Percentiles rank a stretch among this genome's conserved stretches.
Conservation (phyloP, 768 basidiomycete genomes). For the Russula sp. region DNA sequence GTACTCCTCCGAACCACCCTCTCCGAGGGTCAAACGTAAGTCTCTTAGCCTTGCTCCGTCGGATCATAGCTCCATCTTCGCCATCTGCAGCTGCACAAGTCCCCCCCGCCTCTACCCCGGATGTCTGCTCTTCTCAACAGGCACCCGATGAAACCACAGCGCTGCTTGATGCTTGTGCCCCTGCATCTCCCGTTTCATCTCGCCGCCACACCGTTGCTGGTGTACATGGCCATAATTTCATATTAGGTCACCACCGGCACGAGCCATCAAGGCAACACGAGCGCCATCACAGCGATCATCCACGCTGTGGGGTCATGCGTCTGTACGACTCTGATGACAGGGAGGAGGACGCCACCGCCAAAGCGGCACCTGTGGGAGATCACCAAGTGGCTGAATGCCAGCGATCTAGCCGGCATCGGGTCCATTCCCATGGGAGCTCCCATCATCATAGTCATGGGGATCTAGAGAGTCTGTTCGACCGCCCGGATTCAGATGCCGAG, state of each 20-base stretch:
- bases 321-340: not conserved
- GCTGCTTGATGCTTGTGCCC: conserved; percentile 3
- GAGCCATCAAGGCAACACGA: conserved; percentile 29
- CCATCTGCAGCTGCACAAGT: not conserved
- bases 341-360: not conserved
- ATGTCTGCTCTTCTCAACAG: not conserved
- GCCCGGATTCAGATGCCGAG: conserved; percentile 1
- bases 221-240: conserved; percentile 1
- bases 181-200: not conserved
- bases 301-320: conserved; percentile 5
- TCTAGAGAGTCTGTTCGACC: conserved; percentile 15
- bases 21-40: conserved; percentile 24
- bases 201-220: conserved; percentile 2
- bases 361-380: not conserved
- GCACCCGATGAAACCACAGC: conserved; percentile 8
- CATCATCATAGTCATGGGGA: conserved; percentile 21
- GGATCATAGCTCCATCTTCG: not conserved
- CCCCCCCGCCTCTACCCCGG: not conserved
- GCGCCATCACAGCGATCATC: conserved; percentile 24
- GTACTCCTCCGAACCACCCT: conserved; percentile 41
- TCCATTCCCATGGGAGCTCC: not conserved
- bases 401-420: not conserved
- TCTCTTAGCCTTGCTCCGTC: not conserved
- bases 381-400: not conserved
- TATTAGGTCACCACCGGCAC: conserved; percentile 35